A percentile compares a stretch with the other conserved stretches of the same genome.
phyloP scores from a whole-genome alignment of 345 rosid species.

The Melaleuca quinquenervia region DNA sequence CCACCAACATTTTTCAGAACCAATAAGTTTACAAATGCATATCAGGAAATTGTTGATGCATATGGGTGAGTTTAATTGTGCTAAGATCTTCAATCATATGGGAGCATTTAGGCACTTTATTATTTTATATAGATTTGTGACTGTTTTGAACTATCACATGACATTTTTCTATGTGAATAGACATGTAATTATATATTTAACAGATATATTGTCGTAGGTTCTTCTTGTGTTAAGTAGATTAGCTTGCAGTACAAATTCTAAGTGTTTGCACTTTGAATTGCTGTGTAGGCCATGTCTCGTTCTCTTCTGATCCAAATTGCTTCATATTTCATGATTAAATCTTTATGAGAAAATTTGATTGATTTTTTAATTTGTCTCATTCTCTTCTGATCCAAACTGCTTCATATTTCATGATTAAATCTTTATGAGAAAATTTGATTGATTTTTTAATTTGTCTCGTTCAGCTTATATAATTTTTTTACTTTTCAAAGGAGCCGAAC shows the following conservation, averaged over 20 bases:
- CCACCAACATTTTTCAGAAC: conserved; percentile 97
- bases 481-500: neutral
- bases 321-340: neutral
- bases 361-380: neutral
- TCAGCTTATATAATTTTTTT: neutral
- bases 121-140: neutral
- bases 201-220: neutral
- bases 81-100: neutral
- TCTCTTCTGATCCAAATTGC: neutral
- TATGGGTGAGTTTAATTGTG: conserved; percentile 60
- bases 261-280: neutral
- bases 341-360: neutral
- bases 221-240: neutral
- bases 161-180: neutral
- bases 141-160: neutral
- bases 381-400: neutral
- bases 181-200: neutral
- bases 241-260: neutral
- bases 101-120: neutral
- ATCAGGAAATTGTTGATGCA: conserved; percentile 97
- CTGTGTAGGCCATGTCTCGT: neutral
- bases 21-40: conserved; percentile 74
- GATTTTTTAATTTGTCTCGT: neutral
- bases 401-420: neutral
- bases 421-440: neutral